Conservation (phyloP, 106 monocot species). For the Alisma plantagoaquatica region DNA sequence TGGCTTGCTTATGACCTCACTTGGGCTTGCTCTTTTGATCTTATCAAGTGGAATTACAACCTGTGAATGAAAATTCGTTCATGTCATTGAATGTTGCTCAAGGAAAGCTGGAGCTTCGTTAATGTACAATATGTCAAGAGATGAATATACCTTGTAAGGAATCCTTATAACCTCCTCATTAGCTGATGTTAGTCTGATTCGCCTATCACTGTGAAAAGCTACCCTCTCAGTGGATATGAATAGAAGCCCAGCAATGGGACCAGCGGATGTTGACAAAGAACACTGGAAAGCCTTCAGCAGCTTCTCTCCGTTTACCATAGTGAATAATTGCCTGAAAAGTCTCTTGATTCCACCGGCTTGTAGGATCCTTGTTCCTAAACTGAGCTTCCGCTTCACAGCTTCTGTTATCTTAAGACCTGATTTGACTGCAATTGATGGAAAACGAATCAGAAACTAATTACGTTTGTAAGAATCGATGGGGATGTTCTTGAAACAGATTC, state of each 20-base stretch:
- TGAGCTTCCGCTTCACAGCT: constrained; percentile 23
- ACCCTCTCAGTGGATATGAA: constrained; percentile 28
- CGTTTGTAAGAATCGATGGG: neutral
- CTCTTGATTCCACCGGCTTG: constrained; percentile 24
- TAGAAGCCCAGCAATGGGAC: constrained; percentile 25
- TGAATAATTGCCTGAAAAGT: constrained; percentile 12
- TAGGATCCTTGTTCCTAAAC: constrained; percentile 26
- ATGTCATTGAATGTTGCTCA: neutral
- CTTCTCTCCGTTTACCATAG: constrained; percentile 22
- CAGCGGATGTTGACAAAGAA: constrained; percentile 21
- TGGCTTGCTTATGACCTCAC: constrained; percentile 40
- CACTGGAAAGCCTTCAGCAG: constrained; percentile 31
- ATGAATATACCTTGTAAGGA: constrained; percentile 22
- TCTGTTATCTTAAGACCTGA: constrained; percentile 20
- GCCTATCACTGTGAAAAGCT: constrained; percentile 27
- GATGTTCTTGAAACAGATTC: neutral
- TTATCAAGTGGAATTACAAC: constrained; percentile 36
- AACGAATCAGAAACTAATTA: neutral
- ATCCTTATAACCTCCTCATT: constrained; percentile 9
- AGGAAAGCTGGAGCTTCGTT: neutral
- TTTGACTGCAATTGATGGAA: constrained; percentile 11
- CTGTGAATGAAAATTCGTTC: constrained; percentile 5
- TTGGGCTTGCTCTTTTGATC: constrained; percentile 31
- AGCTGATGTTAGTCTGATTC: constrained; percentile 16
- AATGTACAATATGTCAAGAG: neutral